A percentile compares a stretch with the other conserved stretches of the same genome.
These are phyloP conservation scores for Aureobasidium vineae DNA, from an alignment of 2,329 filamentous ascomycete species.

Conservation along the genomic window DNA sequence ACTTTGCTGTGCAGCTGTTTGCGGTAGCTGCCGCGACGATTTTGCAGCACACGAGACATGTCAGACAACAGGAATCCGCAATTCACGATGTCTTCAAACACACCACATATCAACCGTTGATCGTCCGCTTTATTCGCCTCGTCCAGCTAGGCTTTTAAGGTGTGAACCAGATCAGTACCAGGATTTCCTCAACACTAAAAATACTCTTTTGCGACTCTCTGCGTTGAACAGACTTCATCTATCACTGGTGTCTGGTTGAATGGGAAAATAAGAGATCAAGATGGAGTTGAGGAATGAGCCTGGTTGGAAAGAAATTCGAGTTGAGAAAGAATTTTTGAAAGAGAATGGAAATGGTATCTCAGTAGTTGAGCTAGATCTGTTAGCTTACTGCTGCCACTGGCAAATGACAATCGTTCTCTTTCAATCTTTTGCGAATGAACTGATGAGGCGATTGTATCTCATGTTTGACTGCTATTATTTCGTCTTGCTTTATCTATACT, in stretches of 20 bases:
- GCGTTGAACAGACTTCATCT: background rate
- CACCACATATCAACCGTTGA: constrained; percentile 14
- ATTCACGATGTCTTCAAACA: background rate
- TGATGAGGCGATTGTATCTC: background rate
- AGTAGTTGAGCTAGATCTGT: background rate
- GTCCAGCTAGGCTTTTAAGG: background rate
- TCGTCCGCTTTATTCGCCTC: background rate
- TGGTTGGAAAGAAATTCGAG: background rate
- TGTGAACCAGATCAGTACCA: constrained; percentile 19
- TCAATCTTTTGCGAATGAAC: background rate
- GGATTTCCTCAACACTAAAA: background rate
- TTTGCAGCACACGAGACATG: background rate
- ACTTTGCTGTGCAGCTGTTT: background rate
- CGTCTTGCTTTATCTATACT: background rate
- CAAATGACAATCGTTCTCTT: constrained; percentile 5
- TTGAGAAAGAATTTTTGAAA: constrained; percentile 9
- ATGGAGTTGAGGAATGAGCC: background rate
- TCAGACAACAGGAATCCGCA: too few relatives aligned
- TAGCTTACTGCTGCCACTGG: background rate
- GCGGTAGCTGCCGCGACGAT: background rate
- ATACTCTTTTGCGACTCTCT: background rate
- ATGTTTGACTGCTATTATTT: background rate
- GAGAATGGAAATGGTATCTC: background rate
- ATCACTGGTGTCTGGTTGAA: background rate
- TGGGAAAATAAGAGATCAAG: background rate